Evolutionary conservation across 1,284 basidiomycete genomes (phyloP), one percentile per base, ranked within the genome.

Genomic region (Ustilago curta): DNA sequence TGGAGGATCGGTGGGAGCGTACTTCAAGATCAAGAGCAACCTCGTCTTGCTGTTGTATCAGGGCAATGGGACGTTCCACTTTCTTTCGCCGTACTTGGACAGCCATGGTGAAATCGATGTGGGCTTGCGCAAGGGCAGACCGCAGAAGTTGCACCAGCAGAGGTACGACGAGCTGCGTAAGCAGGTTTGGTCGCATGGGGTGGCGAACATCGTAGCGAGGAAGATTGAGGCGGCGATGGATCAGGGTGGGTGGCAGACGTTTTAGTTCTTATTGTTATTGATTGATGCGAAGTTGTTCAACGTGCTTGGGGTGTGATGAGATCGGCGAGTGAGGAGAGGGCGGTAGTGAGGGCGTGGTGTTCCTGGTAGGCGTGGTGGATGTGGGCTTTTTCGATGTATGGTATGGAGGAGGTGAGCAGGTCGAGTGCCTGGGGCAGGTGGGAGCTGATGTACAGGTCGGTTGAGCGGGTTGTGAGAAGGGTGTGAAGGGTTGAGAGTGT

Each of bases 91-190:
- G 0, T 99, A 97, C 83, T 88, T 99, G 44, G 97, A 99, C 78
- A 90, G 90, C 4, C 96, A 99, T 75, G 97, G 97, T 0, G 96
- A 99, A 84, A 89, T 94, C 4, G 97, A 99, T 85, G 88, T 93
- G 18, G 93, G 92, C 0, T 93, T 97, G 90, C 90, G 94, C 92
- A 85, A 82, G 89, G 93, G 94, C 6, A 90, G 94, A 54, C 89
- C 94, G 51, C 95, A 98, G 84, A 94, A 90, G 83, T 86, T 99
- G 23, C 94, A 98, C 80, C 87, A 88, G 54, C 90, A 91, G 19
- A 88, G 97, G 43, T 94, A 94, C 90, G 96, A 98, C 82, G 96
- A 98, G 66, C 88, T 97, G 50, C 89, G 95, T 29, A 93, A 92
- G 86, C 90, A 90, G 1, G 97, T 96, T 94, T 88, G 98, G 42